These are phyloP conservation scores for Camellia lanceoleosa DNA, from an alignment of 148 eudicot genomes.

Conservation along the genomic window DNA sequence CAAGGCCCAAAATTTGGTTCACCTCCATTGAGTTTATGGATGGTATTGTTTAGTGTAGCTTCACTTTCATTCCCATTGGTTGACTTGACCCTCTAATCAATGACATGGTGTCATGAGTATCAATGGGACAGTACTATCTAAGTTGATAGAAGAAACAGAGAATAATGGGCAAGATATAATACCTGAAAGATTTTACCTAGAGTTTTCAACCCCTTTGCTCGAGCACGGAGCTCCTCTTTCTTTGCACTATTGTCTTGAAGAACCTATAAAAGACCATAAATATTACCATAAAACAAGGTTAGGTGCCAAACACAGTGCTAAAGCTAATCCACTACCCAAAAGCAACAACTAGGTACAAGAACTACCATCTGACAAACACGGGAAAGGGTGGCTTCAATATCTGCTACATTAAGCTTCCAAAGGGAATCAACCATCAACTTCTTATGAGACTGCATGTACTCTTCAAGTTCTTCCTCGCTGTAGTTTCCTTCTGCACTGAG, in stretches of 20 bases:
- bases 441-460: constrained; percentile 91
- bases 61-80: constrained; percentile 50
- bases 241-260: constrained; percentile 79
- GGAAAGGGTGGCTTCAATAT: constrained; percentile 84
- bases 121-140: neutral
- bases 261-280: constrained; percentile 44
- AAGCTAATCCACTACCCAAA: constrained; percentile 2
- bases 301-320: neutral
- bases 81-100: constrained; percentile 56
- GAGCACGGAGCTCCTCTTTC: constrained; percentile 86
- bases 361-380: constrained; percentile 96
- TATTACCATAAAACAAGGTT: constrained; percentile 19
- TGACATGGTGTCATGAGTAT: neutral
- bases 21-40: constrained; percentile 53
- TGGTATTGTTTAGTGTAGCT: constrained; percentile 32
- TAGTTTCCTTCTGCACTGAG: constrained; percentile 80
- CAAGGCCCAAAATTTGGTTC: constrained; percentile 38
- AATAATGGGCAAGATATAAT: constrained; percentile 4
- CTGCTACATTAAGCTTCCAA: constrained; percentile 99
- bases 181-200: constrained; percentile 98
- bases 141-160: constrained; percentile 10
- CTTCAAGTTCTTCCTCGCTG: constrained; percentile 90
- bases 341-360: constrained; percentile 14
- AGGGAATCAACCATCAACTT: constrained; percentile 94
- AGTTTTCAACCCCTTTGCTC: constrained; percentile 91